Percentiles rank a stretch among this genome's conserved stretches.
Evolutionary conservation across 257 asterid genomes (phyloP).

Genomic region (Parsonsia alboflavescens): DNA sequence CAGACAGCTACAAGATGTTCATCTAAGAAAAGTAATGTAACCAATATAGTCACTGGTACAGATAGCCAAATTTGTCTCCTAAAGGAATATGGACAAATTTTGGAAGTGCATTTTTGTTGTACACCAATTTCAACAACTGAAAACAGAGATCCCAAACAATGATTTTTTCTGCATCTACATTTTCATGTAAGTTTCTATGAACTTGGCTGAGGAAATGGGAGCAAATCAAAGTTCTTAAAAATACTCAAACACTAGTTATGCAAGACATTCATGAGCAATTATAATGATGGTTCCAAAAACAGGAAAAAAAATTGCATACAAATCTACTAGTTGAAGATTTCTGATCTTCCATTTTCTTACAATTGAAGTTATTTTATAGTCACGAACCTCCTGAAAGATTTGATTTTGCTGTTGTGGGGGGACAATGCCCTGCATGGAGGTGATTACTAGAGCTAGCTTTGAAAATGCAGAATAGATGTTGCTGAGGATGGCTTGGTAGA

Average conservation of each 20-base stretch:
- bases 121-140: not conserved
- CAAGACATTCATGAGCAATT: not conserved
- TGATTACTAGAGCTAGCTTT: slow-evolving; percentile 11
- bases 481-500: slow-evolving; percentile 23
- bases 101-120: slow-evolving; percentile 1
- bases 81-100: not conserved
- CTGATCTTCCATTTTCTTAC: not conserved
- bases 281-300: not conserved
- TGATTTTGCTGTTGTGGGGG: no score
- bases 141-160: slow-evolving; percentile 8
- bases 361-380: not conserved
- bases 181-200: not conserved
- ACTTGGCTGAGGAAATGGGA: not conserved
- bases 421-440: not conserved
- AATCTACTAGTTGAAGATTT: not conserved
- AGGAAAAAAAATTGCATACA: not conserved
- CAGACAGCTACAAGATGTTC: slow-evolving; percentile 10
- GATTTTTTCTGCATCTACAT: not conserved
- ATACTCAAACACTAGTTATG: not conserved
- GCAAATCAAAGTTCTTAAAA: not conserved
- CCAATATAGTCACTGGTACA: slow-evolving; percentile 5
- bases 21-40: not conserved
- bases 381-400: slow-evolving; percentile 2
- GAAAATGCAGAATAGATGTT: slow-evolving; percentile 23
- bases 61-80: slow-evolving; percentile 13